Base-by-base conservation (phyloP, 257 asterid genomes). In the Avicennia marina region DNA sequence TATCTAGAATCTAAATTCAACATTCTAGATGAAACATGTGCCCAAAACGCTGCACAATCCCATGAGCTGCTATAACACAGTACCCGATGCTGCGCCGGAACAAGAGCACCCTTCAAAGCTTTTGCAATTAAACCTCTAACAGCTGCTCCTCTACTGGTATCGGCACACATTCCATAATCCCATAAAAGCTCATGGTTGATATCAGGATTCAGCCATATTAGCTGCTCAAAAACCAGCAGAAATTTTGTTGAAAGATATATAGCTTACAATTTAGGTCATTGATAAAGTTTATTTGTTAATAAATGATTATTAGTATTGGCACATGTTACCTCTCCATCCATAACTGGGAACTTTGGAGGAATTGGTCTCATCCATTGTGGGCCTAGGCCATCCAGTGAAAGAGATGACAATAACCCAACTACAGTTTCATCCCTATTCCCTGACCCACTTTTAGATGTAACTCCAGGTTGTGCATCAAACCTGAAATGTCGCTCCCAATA, bases 141-240 rank as follows among this genome's bases (percentile, higher is more conserved):
- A 44, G 98, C 95, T 27, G 90, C 97, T 73, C 97, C 97, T 76
- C 86, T 73, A 60, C 95, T 86, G 25, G 98, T 93, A 79, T 91
- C 96, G 68, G 95, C 96, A 56, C 98, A 91, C 98, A 88, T 91
- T 52, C 95, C 90, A 67, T 85, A 78, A 75, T 91, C 98, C 98
- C 98, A 91, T 55, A 81, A 67, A 65, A 85, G 97, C 68, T 88
- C 97, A 70, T 91, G 90, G 72, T 69, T 85, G 56, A 76, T 75
- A 58, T 85, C 90, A 10, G 96, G 96, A 70, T 87, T 90, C 73
- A 87, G 73, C 96, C 98, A 91, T 70, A 78, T 78, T 27, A 91
- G 76, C 98, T 91, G 83, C 67, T 62, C 48, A 62, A 70, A 72
- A 50, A n/a, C n/a, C 60, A 56, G 57, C 50, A 58, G 44, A 58